A percentile compares a stretch with the other conserved stretches of the same genome.
These are phyloP conservation scores for Acidiella bohemica DNA, from an alignment of 495 filamentous ascomycete species.

Conservation along the genomic window DNA sequence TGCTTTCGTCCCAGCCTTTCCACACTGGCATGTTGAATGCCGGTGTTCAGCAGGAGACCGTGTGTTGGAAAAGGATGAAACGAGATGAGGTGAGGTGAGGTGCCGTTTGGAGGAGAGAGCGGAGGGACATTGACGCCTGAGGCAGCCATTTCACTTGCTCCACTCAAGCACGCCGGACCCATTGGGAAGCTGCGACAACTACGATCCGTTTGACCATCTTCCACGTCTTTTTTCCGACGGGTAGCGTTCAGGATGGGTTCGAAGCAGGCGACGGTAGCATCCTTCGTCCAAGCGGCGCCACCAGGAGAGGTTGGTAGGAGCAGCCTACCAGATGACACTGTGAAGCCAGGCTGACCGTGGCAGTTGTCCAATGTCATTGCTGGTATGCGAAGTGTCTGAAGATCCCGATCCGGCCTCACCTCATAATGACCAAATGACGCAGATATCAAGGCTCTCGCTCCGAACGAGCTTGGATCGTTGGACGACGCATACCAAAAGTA, in stretches of 20 bases:
- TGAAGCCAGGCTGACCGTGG: slow-evolving; percentile 18
- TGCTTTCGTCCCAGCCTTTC: slow-evolving; percentile 6
- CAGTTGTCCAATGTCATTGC: slow-evolving; percentile 83
- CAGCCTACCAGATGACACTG: slow-evolving; percentile 2
- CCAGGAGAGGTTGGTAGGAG: slow-evolving; percentile 74
- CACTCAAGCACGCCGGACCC: neutral
- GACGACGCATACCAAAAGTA: slow-evolving; percentile 81
- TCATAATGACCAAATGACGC: too few species aligned
- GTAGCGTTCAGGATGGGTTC: slow-evolving; percentile 19
- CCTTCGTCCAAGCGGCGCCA: slow-evolving; percentile 88
- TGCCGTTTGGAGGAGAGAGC: neutral
- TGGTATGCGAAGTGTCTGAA: too few species aligned
- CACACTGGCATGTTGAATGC: slow-evolving; percentile 8
- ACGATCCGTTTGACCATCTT: too few species aligned
- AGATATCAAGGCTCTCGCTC: slow-evolving; percentile 81
- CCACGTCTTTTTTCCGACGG: neutral
- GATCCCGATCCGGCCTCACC: too few species aligned
- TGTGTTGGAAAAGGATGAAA: neutral
- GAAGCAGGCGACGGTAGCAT: slow-evolving; percentile 33
- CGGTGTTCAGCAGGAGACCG: neutral
- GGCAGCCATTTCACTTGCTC: neutral
- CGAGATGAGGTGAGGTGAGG: neutral
- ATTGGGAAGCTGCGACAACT: too few species aligned
- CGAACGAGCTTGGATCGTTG: slow-evolving; percentile 53
- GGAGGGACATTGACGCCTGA: neutral